Evolutionary conservation across 495 filamentous ascomycete genomes (phyloP).

Genomic region (Aspergillus haitiensis): DNA sequence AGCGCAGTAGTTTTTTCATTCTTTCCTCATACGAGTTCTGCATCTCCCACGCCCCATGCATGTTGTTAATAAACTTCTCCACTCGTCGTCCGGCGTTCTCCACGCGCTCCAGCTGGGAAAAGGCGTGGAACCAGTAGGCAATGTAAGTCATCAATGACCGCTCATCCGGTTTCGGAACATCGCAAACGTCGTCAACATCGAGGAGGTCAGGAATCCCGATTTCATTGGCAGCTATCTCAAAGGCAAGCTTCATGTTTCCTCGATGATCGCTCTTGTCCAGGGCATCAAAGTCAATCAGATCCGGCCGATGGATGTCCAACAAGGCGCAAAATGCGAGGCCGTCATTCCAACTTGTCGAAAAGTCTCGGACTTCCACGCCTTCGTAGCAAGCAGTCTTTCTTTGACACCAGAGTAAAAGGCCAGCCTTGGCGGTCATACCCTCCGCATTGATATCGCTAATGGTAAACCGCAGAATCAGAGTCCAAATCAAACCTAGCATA

Average conservation of each 20-base stretch:
- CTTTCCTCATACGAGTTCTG: constrained; percentile 90
- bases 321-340: constrained; percentile 95
- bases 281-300: constrained; percentile 93
- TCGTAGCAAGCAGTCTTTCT: constrained; percentile 98
- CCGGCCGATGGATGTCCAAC: constrained; percentile 93
- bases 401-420: constrained; percentile 94
- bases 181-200: constrained; percentile 97
- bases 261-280: constrained; percentile 93
- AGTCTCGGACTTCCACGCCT: constrained; percentile 90
- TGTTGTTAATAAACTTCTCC: constrained; percentile 97
- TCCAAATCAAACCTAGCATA: constrained; percentile 96
- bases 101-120: constrained; percentile 95
- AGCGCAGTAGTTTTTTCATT: constrained; percentile 74
- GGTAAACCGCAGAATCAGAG: constrained; percentile 92
- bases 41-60: constrained; percentile 99
- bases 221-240: constrained; percentile 92
- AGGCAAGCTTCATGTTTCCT: constrained; percentile 96
- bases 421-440: constrained; percentile 97
- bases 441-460: constrained; percentile 98
- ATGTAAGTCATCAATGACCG: constrained; percentile 98
- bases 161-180: constrained; percentile 93
- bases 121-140: constrained; percentile 99
- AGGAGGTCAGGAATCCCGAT: constrained; percentile 95
- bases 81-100: constrained; percentile 95
- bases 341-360: constrained; percentile 95